Conservation (phyloP, 169 alveolate genomes). For the Babesia gibsoni region DNA sequence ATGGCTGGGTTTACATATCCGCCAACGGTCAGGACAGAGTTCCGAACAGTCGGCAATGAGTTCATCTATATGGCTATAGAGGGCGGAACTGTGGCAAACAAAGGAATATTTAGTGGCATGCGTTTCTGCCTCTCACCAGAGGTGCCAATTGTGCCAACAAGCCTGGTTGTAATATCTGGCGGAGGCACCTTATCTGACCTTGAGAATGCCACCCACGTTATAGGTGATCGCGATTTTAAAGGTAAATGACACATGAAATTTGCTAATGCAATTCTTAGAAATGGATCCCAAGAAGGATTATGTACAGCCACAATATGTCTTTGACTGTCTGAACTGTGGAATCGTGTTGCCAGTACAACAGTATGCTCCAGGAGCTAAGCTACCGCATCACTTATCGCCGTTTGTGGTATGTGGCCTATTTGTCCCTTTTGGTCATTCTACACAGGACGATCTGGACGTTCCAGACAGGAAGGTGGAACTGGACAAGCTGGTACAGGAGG, state of each 20-base stretch:
- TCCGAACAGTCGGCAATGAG: slow-evolving; percentile 37
- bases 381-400: slow-evolving; percentile 96
- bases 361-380: slow-evolving; percentile 87
- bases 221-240: slow-evolving; percentile 86
- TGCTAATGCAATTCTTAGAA: slow-evolving; percentile 15
- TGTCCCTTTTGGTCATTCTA: neutral
- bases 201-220: slow-evolving; percentile 85
- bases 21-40: slow-evolving; percentile 39
- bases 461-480: slow-evolving; percentile 56
- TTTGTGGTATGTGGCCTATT: slow-evolving; percentile 65
- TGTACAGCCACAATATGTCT: slow-evolving; percentile 95
- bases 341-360: slow-evolving; percentile 83
- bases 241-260: neutral
- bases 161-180: slow-evolving; percentile 83
- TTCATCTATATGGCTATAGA: slow-evolving; percentile 19
- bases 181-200: slow-evolving; percentile 83
- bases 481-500: slow-evolving; percentile 51
- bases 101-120: slow-evolving; percentile 79
- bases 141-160: slow-evolving; percentile 88
- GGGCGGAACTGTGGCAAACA: slow-evolving; percentile 23
- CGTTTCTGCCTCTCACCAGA: slow-evolving; percentile 87
- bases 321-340: slow-evolving; percentile 87
- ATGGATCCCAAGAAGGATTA: slow-evolving; percentile 60
- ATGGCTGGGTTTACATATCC: slow-evolving; percentile 60
- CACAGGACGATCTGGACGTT: slow-evolving; percentile 42